Evolutionary conservation across 2,329 filamentous ascomycete genomes (phyloP).

Genomic region (Pseudofabraea citricarpa): DNA sequence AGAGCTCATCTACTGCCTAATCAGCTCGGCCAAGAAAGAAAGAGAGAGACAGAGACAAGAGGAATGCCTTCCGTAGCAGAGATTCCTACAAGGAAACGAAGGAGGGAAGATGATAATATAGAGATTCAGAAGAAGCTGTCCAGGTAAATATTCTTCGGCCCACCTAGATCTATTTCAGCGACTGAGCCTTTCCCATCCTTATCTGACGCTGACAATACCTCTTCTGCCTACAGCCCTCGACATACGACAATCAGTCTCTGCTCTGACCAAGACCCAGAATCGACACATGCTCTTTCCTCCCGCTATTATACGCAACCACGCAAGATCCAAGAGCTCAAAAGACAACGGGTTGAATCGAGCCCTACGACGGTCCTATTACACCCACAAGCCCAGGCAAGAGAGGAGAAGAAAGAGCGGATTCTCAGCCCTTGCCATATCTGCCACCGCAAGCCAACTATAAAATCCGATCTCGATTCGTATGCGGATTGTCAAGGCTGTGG

Average conservation of each 20-base stretch:
- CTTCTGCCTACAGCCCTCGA: neutral
- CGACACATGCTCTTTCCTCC: neutral
- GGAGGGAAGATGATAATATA: constrained; percentile 14
- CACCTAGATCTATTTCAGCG: constrained; percentile 1
- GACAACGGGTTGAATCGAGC: neutral
- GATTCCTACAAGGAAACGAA: constrained; percentile 13
- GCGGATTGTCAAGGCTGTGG: constrained; percentile 59
- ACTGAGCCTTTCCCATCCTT: too few species aligned
- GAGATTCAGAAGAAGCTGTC: constrained; percentile 9
- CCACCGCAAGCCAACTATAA: constrained; percentile 59
- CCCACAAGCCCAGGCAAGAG: neutral
- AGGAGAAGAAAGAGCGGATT: neutral
- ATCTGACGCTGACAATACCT: too few species aligned
- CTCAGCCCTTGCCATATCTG: constrained; percentile 63
- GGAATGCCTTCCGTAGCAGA: constrained; percentile 22
- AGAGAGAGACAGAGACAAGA: neutral
- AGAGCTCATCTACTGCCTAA: neutral
- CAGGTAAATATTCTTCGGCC: constrained; percentile 8
- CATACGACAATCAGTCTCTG: too few species aligned
- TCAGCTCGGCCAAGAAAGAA: neutral
- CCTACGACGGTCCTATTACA: neutral
- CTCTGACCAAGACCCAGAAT: neutral
- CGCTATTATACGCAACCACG: neutral
- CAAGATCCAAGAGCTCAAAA: neutral
- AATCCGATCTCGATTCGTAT: constrained; percentile 61